Evolutionary conservation across 371 early-diverging fungal genomes (phyloP), one percentile per base, ranked within the genome.

Genomic region (Apophysomyces ossiformis): DNA sequence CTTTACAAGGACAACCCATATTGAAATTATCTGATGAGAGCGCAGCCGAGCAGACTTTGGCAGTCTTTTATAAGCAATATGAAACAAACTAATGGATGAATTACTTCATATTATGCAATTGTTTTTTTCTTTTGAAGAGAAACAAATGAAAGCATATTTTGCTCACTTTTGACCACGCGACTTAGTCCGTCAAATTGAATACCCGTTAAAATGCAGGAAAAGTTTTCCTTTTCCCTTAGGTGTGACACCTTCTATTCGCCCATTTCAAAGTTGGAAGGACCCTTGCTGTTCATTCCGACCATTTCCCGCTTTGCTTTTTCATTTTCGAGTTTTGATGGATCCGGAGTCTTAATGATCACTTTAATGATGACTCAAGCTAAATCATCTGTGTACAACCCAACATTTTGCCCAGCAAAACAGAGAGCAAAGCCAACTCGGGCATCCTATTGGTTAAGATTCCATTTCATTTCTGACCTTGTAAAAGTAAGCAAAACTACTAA

Each of bases 281-380:
- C 47, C 47, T 47, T 47, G 47, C 18, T n/a, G 47, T 4, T 15
- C 11, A 47, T 2, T 26, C 32, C 32, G 18, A 16, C 47, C n/a
- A 18, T 13, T 18, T 7, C 21, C 7, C 7, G n/a, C 21, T 26
- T 41, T 8, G 4, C 5, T 1, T 41, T 41, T 5, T 50, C 9
- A 7, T 21, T 50, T 50, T 50, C 21, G 8, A 13, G 41, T 0
- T 41, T 41, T 41, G 41, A 13, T 50, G 16, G 8, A 9, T 18
- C 3, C 54, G 54, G 54, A 50, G 54, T 9, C 54, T 21, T 5
- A 50, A 50, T 50, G 54, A 50, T 2, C 21, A 26, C 9, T 16
- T 50, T 32, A n/a, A 50, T 50, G 54, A 50, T 50, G 54, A 50
- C 21, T 50, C 54, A 50, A 50, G 54, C 21, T 50, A 50, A 50